Base-by-base conservation (phyloP, 2,329 filamentous ascomycete species). In the Leptosphaerulina australis region DNA sequence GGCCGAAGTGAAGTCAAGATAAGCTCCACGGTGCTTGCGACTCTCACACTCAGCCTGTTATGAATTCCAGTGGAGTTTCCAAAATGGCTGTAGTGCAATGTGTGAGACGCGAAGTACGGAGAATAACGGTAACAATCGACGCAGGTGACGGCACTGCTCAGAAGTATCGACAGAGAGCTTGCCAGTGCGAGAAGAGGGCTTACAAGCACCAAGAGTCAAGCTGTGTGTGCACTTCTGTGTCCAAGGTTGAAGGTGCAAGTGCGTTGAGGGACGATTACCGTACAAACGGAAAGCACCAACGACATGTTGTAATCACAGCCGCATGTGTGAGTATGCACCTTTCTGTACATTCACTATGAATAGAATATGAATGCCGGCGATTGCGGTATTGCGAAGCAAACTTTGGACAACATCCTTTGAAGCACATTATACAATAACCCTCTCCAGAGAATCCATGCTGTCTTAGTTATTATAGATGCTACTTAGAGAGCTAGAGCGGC, bases 241-340 rank as follows among this genome's bases (percentile, higher is more conserved):
- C n/a, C n/a, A n/a, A n/a, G n/a, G n/a, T n/a, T n/a, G n/a, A 8
- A n/a, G 11, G n/a, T 22, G 41, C n/a, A 30, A 10, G 26, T 7
- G 30, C 18, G 17, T 17, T n/a, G n/a, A 35, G 24, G 20, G 17
- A 39, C 4, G n/a, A n/a, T n/a, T n/a, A n/a, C n/a, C n/a, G 30
- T 31, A 12, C 45, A 49, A 49, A 49, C 46, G 34, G 35, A 36
- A 30, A 40, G 18, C 20, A 37, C 43, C 15, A 37, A 41, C 41
- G 10, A 17, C n/a, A 5, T 33, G 26, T 15, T 41, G 31, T 37
- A 40, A 25, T n/a, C 30, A 41, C 41, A 12, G 8, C 34, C 9
- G 7, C 10, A 10, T 5, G 8, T 22, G n/a, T 18, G 47, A 28
- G 21, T 31, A 30, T 41, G 36, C 25, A 15, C 35, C 20, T 45